These are phyloP conservation scores for Thraustochytrium sp. DNA, from an alignment of 352 stramenopile genomes.

Conservation along the genomic window DNA sequence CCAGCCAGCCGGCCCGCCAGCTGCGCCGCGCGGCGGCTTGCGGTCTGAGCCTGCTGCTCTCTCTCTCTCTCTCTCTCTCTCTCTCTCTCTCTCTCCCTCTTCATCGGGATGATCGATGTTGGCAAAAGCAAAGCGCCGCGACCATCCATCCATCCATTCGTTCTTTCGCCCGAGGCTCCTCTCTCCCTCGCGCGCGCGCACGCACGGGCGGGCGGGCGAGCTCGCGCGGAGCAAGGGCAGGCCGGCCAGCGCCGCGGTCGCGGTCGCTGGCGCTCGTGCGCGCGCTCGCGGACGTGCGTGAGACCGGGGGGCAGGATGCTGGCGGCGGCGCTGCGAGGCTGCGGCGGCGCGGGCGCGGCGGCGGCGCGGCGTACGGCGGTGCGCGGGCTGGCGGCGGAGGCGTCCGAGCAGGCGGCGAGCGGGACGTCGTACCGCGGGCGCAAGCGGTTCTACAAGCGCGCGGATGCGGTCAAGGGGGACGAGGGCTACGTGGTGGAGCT, in stretches of 20 bases:
- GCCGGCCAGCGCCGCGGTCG: not conserved
- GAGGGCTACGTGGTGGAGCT: slow-evolving; percentile 14
- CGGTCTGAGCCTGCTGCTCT: too few relatives aligned
- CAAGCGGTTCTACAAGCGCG: slow-evolving; percentile 32
- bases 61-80: too few relatives aligned
- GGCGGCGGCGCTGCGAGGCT: not conserved
- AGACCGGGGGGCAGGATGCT: not conserved
- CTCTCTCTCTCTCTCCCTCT: too few relatives aligned
- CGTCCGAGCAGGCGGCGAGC: not conserved
- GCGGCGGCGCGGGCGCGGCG: not conserved
- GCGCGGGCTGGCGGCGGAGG: not conserved
- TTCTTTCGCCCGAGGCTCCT: too few relatives aligned
- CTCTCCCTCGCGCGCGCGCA: too few relatives aligned
- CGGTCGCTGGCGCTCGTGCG: not conserved
- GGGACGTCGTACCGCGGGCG: not conserved
- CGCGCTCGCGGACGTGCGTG: not conserved
- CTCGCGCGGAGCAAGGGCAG: not conserved
- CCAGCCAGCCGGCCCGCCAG: too few relatives aligned
- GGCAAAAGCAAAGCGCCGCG: too few relatives aligned
- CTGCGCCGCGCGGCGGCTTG: too few relatives aligned
- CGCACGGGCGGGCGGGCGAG: too few relatives aligned
- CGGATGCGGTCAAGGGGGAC: not conserved
- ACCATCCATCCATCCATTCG: too few relatives aligned
- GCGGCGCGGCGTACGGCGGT: not conserved
- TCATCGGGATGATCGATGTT: too few relatives aligned